Conservation (phyloP, 352 stramenopile genomes). For the Globisporangium nagaii region DNA sequence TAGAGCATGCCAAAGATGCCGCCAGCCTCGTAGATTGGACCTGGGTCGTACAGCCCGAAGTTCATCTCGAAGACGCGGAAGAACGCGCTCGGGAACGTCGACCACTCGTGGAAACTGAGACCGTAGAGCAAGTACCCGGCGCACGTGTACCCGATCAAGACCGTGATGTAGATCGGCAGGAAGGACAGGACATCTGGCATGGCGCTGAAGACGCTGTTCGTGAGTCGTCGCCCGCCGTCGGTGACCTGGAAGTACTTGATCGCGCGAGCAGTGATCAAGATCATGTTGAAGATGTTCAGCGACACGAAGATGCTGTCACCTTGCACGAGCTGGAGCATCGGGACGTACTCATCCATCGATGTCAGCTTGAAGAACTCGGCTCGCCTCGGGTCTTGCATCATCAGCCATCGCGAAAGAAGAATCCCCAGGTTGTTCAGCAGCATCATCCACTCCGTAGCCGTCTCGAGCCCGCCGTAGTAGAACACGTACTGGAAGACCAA, state of each 20-base stretch:
- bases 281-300: slow-evolving; percentile 62
- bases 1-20: slow-evolving; percentile 54
- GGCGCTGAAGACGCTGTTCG: slow-evolving; percentile 56
- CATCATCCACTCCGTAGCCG: neutral
- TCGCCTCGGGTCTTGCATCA: slow-evolving; percentile 25
- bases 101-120: slow-evolving; percentile 58
- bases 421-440: neutral
- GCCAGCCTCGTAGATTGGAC: slow-evolving; percentile 62
- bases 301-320: slow-evolving; percentile 49
- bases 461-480: neutral
- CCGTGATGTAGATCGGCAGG: slow-evolving; percentile 57
- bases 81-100: slow-evolving; percentile 48
- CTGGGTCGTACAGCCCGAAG: slow-evolving; percentile 64
- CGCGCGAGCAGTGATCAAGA: slow-evolving; percentile 47
- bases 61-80: slow-evolving; percentile 75
- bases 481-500: neutral
- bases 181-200: slow-evolving; percentile 72
- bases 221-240: slow-evolving; percentile 46
- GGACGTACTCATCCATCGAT: slow-evolving; percentile 42
- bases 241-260: slow-evolving; percentile 77
- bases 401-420: slow-evolving; percentile 32
- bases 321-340: slow-evolving; percentile 7
- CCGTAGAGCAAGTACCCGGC: slow-evolving; percentile 61
- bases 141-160: slow-evolving; percentile 65
- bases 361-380: slow-evolving; percentile 26